Percentiles rank a stretch among this genome's conserved stretches.
Conservation (phyloP, 108 stramenopile species). For the Cyclotella baltica region DNA sequence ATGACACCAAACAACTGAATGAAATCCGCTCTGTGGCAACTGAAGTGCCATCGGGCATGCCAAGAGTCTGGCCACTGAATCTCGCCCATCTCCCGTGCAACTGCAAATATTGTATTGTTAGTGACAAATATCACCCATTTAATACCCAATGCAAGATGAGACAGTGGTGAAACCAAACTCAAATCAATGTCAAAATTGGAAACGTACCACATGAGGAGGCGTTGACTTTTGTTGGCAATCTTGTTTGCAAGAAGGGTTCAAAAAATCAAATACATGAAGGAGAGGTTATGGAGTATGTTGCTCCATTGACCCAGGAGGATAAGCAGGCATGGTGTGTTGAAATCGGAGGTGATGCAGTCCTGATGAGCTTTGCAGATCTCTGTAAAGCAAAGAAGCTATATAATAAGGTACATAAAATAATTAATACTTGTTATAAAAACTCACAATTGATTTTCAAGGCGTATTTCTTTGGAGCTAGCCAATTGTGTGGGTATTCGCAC, state of each 20-base stretch:
- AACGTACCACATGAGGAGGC: neutral
- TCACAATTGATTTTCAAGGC: too few relatives aligned
- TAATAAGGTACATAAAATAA: too few relatives aligned
- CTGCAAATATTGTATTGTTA: conserved; percentile 2
- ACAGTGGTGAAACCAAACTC: neutral
- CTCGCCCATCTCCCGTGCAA: neutral
- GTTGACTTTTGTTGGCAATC: neutral
- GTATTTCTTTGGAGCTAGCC: too few relatives aligned
- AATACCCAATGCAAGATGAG: neutral
- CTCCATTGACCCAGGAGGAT: neutral
- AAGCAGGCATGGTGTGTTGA: neutral
- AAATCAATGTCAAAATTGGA: neutral
- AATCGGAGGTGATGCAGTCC: neutral
- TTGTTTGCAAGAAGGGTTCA: neutral
- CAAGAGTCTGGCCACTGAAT: conserved; percentile 1
- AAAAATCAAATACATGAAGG: neutral
- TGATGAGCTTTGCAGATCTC: neutral
- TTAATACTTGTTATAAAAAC: too few relatives aligned
- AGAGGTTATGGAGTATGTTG: neutral
- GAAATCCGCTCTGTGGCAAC: conserved; percentile 10
- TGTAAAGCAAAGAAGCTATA: neutral
- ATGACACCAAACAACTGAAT: neutral
- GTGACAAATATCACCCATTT: neutral
- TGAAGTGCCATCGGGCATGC: neutral
- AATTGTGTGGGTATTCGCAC: too few relatives aligned